Base-by-base conservation (phyloP, 371 early-diverging fungal genomes). In the Apophysomyces variabilis region DNA sequence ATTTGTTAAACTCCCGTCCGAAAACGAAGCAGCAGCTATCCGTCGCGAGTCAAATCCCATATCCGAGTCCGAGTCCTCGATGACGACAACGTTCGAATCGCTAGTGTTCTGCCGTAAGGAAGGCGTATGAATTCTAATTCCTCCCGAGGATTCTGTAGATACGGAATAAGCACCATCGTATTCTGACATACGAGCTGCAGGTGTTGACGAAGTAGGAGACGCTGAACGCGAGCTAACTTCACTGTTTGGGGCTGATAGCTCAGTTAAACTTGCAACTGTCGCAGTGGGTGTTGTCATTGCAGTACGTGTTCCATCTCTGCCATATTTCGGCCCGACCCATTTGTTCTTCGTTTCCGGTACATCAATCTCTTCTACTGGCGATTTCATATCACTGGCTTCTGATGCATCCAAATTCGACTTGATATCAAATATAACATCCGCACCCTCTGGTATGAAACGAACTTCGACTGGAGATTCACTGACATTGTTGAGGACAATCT, bases 401-500 rank as follows among this genome's bases (percentile, higher is more conserved):
- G 41, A 38, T 7, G 62, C 12, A 37, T 72, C 70, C 18, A 70
- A 38, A 11, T 62, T 66, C 32, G 70, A 70, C 41, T 80, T 78
- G 54, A 78, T 78, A 62, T 80, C 82, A 67, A 86, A 93, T 16
- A 89, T 85, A n/a, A 92, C 88, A 16, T 90, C 89, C 1, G 92
- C 92, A 44, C 89, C 87, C 62, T 96, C 96, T 5, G 92, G 85
- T 11, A 84, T 68, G 64, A 99, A 93, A 21, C 85, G 84, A 18
- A 99, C 83, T 38, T 94, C 95, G 8, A 97, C 74, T 0, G 91
- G 84, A 0, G 79, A 63, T 37, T 95, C 94, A 38, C 93, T 86
- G 12, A 95, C 84, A 74, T 98, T 98, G 46, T 89, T 91, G 56
- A 99, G 76, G 1, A 90, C 84, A 8, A 98, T 78, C 39, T 89